Evolutionary conservation across 2,329 filamentous ascomycete species (phyloP).

Genomic region (Sarocladium strictum): DNA sequence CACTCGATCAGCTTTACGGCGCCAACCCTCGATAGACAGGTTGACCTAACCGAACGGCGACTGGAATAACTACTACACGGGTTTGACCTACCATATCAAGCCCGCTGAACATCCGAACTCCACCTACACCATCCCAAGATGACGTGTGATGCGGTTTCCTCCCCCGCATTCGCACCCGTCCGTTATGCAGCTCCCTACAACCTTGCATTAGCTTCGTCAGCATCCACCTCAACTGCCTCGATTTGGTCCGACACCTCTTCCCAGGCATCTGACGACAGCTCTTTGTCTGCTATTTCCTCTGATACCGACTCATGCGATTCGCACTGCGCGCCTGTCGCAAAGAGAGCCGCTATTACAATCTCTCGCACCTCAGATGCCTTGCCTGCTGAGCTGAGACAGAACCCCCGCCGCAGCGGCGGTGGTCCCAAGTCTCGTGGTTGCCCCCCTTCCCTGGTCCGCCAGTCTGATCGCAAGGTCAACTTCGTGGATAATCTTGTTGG

Average conservation of each 20-base stretch:
- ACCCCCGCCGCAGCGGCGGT: conserved; percentile 52
- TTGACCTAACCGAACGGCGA: conserved; percentile 49
- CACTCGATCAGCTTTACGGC: conserved; percentile 26
- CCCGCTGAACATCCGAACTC: conserved; percentile 16
- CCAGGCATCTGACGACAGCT: conserved; percentile 58
- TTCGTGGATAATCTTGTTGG: conserved; percentile 97
- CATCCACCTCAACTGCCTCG: conserved; percentile 70
- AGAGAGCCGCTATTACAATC: conserved; percentile 16
- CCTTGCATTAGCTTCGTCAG: conserved; percentile 65
- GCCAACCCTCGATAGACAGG: conserved; percentile 36
- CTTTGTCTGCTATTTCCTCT: conserved; percentile 14
- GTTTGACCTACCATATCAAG: conserved; percentile 25
- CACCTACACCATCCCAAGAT: conserved; percentile 42
- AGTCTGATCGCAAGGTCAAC: conserved; percentile 86
- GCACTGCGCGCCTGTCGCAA: conserved; percentile 14
- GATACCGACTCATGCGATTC: conserved; percentile 14
- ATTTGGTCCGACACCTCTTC: conserved; percentile 70
- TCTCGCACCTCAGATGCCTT: conserved; percentile 32
- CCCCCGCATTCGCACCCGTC: conserved; percentile 43
- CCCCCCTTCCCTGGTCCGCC: conserved; percentile 70
- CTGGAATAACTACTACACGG: conserved; percentile 35
- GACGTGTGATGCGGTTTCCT: conserved; percentile 47
- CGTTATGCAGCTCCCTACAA: conserved; percentile 55
- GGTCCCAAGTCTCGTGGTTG: conserved; percentile 51
- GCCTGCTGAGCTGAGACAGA: conserved; percentile 57